A percentile compares a stretch with the other conserved stretches of the same genome.
phyloP scores from a whole-genome alignment of 176 grass and related monocot species.

The Oryza rufipogon region DNA sequence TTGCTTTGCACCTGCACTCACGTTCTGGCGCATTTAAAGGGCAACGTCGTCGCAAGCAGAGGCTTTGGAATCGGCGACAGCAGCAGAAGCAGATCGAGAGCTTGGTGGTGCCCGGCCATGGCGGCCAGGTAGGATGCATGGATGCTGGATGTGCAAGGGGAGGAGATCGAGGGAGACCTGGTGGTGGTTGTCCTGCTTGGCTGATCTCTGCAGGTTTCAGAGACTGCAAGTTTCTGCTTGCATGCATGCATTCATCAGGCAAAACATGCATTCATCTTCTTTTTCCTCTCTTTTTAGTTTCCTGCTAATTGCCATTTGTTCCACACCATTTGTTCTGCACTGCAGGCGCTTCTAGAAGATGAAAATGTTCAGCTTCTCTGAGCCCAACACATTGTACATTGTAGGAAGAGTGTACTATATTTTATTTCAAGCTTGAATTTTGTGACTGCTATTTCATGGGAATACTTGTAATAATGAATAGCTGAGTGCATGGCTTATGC shows the following conservation, averaged over 20 bases:
- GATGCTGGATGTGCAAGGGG: neutral
- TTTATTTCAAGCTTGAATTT: no score
- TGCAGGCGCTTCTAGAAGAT: neutral
- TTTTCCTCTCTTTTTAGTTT: neutral
- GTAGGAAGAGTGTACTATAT: no score
- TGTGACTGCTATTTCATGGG: no score
- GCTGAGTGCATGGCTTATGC: no score
- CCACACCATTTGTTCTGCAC: neutral
- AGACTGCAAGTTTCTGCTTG: constrained; percentile 33
- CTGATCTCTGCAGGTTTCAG: neutral
- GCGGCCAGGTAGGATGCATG: neutral
- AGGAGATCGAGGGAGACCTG: neutral
- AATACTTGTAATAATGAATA: no score
- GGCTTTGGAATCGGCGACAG: neutral
- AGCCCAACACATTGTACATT: no score
- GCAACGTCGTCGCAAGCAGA: neutral
- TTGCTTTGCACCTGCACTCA: neutral
- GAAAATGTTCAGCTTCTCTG: neutral
- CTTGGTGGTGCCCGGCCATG: neutral
- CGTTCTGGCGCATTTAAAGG: neutral
- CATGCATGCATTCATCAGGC: neutral
- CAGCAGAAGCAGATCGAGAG: no score
- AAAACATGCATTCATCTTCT: constrained; percentile 24
- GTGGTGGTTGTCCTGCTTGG: neutral
- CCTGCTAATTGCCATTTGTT: neutral